Base-by-base conservation (phyloP, 805 yeast species). In the Lipomyces sp. region DNA sequence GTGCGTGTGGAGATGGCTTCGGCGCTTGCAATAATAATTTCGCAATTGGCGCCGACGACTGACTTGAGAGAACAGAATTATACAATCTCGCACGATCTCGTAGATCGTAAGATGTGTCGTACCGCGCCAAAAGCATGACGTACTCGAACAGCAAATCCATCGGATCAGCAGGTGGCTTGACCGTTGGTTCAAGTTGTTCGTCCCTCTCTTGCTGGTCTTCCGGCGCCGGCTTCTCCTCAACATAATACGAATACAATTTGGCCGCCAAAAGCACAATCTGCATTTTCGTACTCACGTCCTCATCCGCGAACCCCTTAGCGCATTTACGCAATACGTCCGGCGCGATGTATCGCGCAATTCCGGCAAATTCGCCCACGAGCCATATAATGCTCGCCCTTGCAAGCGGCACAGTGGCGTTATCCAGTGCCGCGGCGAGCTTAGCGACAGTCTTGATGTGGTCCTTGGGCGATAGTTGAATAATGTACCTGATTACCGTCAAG, bases 311-410 rank as follows among this genome's bases (percentile, higher is more conserved):
- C 3, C 74, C 77, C 37, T 81, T 81, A 6, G 88, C 76, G 50
- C 90, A 77, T 13, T 79, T 78, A 62, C 97, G 81, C 63, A 92
- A 78, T 1, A 91, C 84, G 74, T 94, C 97, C 0, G 96, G 93
- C 2, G 93, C 88, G 60, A 90, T 77, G 34, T 77, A 76, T 15
- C 82, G 79, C 4, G 71, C 70, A 48, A 80, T 81, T 35, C 75
- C 76, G 0, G 88, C 82, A 74, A 87, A 88, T 74, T 95, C 98
- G 3, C 98, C 97, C 61, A 94, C 84, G 8, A 94, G 81, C 98
- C 98, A 95, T 5, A 94, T 82, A 10, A 93, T 87, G 57, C 94
- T 89, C 0, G 96, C 92, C 70, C 87, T 85, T 0, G 98, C 96
- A 18, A 79, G 69, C 1, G 76, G 64, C 2, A 72, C 74, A 15